These are phyloP conservation scores for Tremella yokohamensis DNA, from an alignment of 768 basidiomycete species.

Conservation along the genomic window DNA sequence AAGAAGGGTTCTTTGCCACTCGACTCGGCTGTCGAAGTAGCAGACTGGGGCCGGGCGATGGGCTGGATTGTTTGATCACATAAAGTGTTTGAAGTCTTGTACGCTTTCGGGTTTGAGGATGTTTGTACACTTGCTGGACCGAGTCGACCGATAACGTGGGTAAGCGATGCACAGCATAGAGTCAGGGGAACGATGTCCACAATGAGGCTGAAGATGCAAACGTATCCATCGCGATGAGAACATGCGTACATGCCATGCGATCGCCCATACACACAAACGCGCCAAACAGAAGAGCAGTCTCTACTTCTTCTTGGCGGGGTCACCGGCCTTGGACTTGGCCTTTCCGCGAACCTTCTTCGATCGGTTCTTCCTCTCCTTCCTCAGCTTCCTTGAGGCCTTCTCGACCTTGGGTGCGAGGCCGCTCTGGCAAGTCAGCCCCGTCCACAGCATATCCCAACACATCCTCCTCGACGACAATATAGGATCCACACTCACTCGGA, in stretches of 20 bases:
- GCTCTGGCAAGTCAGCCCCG: slow-evolving; percentile 34
- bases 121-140: too few relatives aligned
- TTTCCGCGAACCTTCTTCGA: slow-evolving; percentile 98
- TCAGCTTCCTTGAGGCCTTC: slow-evolving; percentile 89
- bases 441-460: slow-evolving; percentile 1
- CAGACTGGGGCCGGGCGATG: slow-evolving; percentile 14
- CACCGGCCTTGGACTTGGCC: slow-evolving; percentile 81
- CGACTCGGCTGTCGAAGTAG: neutral
- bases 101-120: neutral
- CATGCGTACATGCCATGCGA: slow-evolving; percentile 6
- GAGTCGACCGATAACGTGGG: neutral
- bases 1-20: neutral
- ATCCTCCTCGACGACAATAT: neutral
- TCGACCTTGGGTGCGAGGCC: slow-evolving; percentile 68
- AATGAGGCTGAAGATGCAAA: slow-evolving; percentile 1
- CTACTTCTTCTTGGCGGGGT: slow-evolving; percentile 53
- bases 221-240: neutral
- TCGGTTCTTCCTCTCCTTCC: slow-evolving; percentile 99
- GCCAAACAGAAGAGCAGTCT: neutral
- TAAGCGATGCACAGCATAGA: neutral
- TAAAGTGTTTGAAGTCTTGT: neutral
- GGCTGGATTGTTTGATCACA: slow-evolving; percentile 17
- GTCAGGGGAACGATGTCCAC: neutral
- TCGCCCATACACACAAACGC: neutral
- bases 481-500: slow-evolving; percentile 66